Base-by-base conservation (phyloP, 768 basidiomycete genomes). In the Tremella fuciformis region DNA sequence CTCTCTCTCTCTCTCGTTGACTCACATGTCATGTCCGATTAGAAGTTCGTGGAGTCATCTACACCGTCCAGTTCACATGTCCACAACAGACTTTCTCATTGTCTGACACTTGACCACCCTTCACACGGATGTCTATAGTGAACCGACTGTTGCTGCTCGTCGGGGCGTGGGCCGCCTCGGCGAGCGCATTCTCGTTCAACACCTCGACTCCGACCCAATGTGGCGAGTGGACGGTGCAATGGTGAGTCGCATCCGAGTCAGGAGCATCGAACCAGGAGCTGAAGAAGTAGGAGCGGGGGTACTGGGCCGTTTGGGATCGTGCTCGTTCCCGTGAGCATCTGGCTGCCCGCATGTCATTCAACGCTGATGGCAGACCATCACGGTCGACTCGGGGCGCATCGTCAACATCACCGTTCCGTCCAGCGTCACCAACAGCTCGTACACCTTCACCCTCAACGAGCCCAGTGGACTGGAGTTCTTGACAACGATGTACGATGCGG, bases 191-290 rank as follows among this genome's bases (percentile, higher is more conserved):
- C 62, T 60, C 63, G 18, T 75, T 69, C 62, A 66, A 64, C 51
- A 71, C 70, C 21, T 64, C 63, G 13, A 75, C 71, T 1, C 74
- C 74, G 3, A 67, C 57, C 19, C 74, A 75, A 65, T 75, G 74
- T 57, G 65, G 60, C 1, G 53, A 67, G 21, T 58, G 70, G 18
- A 70, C 65, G 2, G 59, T 75, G 13, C 55, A 65, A 48, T 75
- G 71, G 71, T 70, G 41, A 51, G 69, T 53, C 40, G 3, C 37
- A 26, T 37, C 2, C 4, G 18, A 6, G 18, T n/a, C n/a, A 52
- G 6, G 26, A 3, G 26, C 7, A 21, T 22, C 18, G 26, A 29
- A n/a, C 49, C 6, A 15, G 22, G 42, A 6, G 18, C 47, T 51
- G 44, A 53, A 19, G 24, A 19, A 40, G 15, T 41, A 71, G 70